A percentile compares a stretch with the other conserved stretches of the same genome.
Conservation (phyloP, 306 rosid species). For the Acmispon strigosus region DNA sequence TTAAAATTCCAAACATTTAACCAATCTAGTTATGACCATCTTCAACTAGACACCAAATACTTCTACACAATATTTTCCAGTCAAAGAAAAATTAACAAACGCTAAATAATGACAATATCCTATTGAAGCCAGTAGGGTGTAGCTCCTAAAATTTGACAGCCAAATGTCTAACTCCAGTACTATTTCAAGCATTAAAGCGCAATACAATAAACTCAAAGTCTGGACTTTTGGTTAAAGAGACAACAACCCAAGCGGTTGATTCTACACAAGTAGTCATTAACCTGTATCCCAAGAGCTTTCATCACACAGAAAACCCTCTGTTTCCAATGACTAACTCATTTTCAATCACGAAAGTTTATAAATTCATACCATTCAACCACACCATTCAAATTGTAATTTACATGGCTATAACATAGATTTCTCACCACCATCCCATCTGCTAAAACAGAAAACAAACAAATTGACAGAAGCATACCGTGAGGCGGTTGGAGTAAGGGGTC, state of each 20-base stretch:
- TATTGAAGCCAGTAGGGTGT: not conserved
- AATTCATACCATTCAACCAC: not conserved
- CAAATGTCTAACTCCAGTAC: not conserved
- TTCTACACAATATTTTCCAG: not conserved
- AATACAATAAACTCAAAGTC: not conserved
- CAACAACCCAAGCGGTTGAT: not conserved
- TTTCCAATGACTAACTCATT: no score
- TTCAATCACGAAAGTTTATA: no score
- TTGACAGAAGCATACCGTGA: slow-evolving; percentile 37
- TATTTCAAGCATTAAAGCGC: not conserved
- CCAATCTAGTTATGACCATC: not conserved
- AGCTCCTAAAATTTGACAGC: not conserved
- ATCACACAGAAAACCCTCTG: not conserved
- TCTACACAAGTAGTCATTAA: not conserved
- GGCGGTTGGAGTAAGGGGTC: slow-evolving; percentile 54
- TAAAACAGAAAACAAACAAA: not conserved
- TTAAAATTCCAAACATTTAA: not conserved
- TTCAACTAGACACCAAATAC: not conserved
- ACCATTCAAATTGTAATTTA: not conserved
- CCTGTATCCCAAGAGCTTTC: not conserved
- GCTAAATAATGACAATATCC: not conserved
- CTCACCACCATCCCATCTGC: not conserved
- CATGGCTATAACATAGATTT: not conserved
- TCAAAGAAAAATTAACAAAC: not conserved
- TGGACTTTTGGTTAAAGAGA: not conserved